phyloP scores from a whole-genome alignment of 768 basidiomycete species.

The Kwoniella dejecticola region DNA sequence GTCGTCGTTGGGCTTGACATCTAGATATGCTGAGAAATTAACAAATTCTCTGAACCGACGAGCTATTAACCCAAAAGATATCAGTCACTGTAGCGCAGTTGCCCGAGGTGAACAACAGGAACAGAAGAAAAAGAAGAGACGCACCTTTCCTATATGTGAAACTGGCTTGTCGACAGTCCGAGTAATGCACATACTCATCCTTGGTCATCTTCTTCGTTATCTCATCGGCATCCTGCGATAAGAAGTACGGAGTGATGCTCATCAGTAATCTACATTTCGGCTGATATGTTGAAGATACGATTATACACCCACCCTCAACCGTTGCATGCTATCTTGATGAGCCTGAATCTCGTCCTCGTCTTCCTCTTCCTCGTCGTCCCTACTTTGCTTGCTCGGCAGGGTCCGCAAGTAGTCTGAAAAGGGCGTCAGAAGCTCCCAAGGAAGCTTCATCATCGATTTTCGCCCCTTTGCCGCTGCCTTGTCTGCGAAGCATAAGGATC shows the following conservation, averaged over 20 bases:
- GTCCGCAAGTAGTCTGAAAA: conserved; percentile 77
- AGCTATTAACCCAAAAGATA: conserved; percentile 58
- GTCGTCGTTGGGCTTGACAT: conserved; percentile 88
- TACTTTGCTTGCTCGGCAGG: conserved; percentile 30
- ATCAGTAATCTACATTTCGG: neutral
- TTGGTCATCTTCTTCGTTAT: conserved; percentile 93
- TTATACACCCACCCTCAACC: conserved; percentile 72
- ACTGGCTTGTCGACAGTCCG: conserved; percentile 92
- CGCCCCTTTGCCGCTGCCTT: conserved; percentile 65
- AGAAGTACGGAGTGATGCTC: too few relatives aligned
- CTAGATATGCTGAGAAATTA: conserved; percentile 80
- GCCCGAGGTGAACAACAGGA: neutral
- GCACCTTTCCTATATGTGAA: conserved; percentile 95
- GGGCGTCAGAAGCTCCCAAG: conserved; percentile 91
- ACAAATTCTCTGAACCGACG: conserved; percentile 95
- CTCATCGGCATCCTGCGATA: conserved; percentile 81
- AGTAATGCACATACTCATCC: conserved; percentile 96
- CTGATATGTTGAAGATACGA: too few relatives aligned
- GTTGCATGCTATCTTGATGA: conserved; percentile 86
- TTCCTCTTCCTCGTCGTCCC: conserved; percentile 85
- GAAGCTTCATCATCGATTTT: conserved; percentile 90
- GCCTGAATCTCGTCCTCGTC: conserved; percentile 96
- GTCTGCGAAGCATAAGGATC: conserved; percentile 26
- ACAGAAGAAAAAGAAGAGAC: conserved; percentile 11
- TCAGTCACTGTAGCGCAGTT: neutral